Base-by-base conservation (phyloP, 257 asterid species). In the Dorcoceras hygrometricum region DNA sequence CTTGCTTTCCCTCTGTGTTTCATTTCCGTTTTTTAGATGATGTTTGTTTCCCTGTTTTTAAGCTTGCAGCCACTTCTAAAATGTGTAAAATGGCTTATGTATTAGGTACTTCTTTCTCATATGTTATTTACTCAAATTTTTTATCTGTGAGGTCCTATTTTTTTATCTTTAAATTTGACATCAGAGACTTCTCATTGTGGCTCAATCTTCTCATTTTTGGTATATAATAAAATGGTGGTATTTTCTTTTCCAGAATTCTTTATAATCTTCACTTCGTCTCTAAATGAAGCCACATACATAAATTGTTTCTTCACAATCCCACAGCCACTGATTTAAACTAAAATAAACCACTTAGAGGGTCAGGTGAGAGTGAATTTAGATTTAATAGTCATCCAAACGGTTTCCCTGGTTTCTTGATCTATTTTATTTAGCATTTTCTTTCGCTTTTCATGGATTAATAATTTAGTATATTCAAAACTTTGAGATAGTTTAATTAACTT, bases 31-130 rank as follows among this genome's bases (percentile, higher is more conserved):
- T 23, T 60, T 23, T 54, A 20, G 12, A 1, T 36, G 18, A 4
- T 36, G 59, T 64, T 43, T 57, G 53, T 54, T 43, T 27, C 59
- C 62, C 29, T 27, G 23, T 28, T 54, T n/a, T 25, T 24, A 53
- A 24, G 59, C 26, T 48, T 2, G 43, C 51, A n/a, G n/a, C n/a
- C n/a, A n/a, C n/a, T n/a, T n/a, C n/a, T n/a, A n/a, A n/a, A n/a
- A n/a, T 19, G 11, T 39, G 19, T 18, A 12, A 6, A 12, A 1
- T 28, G 31, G 50, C 4, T 29, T 62, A 7, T 12, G n/a, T 12
- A 0, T 18, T 39, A 39, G 50, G n/a, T n/a, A 11, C 18, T n/a
- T 12, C 5, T 11, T 12, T 39, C 50, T 39, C n/a, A 12, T 39
- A 39, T 11, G 50, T 39, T 12, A 39, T 39, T 39, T 11, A 12